Percentiles rank a stretch among this genome's conserved stretches.
Conservation (phyloP, 176 grass and related monocot species). For the Ananas comosus region DNA sequence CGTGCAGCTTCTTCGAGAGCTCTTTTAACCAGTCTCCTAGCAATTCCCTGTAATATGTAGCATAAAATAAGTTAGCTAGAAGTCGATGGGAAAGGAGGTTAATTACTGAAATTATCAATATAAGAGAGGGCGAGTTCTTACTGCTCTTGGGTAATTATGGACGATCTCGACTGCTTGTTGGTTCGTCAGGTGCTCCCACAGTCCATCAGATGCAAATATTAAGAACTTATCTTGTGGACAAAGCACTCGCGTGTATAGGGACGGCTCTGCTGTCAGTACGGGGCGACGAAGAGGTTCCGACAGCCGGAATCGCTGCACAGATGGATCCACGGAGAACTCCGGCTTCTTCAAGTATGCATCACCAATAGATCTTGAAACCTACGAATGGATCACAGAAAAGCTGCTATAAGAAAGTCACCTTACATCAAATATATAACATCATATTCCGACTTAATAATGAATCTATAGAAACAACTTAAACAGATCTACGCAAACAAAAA, state of each 20-base stretch:
- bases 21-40: slow-evolving; percentile 39
- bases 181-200: slow-evolving; percentile 93
- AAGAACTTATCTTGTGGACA: slow-evolving; percentile 71
- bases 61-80: neutral
- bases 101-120: neutral
- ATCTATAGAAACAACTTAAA: neutral
- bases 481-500: neutral
- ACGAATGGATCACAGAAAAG: slow-evolving; percentile 10
- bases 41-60: slow-evolving; percentile 33
- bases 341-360: slow-evolving; percentile 87
- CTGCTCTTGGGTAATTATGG: slow-evolving; percentile 39
- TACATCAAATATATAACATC: too few relatives aligned
- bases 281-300: slow-evolving; percentile 62
- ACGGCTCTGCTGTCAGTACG: slow-evolving; percentile 76
- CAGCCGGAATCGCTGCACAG: slow-evolving; percentile 70
- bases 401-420: neutral
- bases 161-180: slow-evolving; percentile 81
- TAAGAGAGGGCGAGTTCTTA: neutral
- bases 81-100: neutral
- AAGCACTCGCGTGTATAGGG: slow-evolving; percentile 48
- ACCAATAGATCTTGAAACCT: slow-evolving; percentile 98
- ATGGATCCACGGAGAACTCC: slow-evolving; percentile 70
- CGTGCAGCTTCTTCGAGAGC: slow-evolving; percentile 43
- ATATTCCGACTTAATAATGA: neutral
- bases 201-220: slow-evolving; percentile 91